Conservation (phyloP, 1,284 basidiomycete species). For the Pseudozyma pruni region DNA sequence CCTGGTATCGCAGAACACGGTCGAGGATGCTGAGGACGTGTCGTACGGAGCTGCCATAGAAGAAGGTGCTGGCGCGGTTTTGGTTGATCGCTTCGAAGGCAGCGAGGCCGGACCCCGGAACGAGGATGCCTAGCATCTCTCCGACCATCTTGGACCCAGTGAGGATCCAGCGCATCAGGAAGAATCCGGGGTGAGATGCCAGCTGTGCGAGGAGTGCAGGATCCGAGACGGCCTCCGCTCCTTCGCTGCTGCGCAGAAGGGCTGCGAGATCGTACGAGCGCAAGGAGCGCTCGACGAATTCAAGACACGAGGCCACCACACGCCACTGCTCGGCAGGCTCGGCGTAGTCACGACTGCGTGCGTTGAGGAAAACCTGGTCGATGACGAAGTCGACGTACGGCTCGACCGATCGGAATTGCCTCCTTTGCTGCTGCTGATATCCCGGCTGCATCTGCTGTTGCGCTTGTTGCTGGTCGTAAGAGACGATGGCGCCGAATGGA, state of each 20-base stretch:
- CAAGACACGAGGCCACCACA: conserved; percentile 83
- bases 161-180: conserved; percentile 82
- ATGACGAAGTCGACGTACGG: conserved; percentile 86
- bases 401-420: conserved; percentile 71
- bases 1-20: conserved; percentile 84
- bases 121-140: conserved; percentile 79
- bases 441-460: conserved; percentile 32
- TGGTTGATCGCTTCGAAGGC: conserved; percentile 73
- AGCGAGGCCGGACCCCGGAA: conserved; percentile 55
- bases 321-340: conserved; percentile 83
- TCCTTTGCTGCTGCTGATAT: conserved; percentile 34
- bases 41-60: conserved; percentile 79
- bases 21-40: conserved; percentile 84
- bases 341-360: conserved; percentile 76
- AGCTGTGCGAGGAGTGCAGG: conserved; percentile 67
- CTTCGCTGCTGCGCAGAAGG: conserved; percentile 35
- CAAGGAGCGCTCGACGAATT: conserved; percentile 84
- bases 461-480: conserved; percentile 23
- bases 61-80: conserved; percentile 75
- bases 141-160: conserved; percentile 78
- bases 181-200: conserved; percentile 82
- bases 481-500: conserved; percentile 45
- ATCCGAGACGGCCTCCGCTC: conserved; percentile 44
- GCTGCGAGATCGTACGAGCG: conserved; percentile 79
- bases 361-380: conserved; percentile 81